Base-by-base conservation (phyloP, 257 asterid genomes). In the Henckelia pumila region DNA sequence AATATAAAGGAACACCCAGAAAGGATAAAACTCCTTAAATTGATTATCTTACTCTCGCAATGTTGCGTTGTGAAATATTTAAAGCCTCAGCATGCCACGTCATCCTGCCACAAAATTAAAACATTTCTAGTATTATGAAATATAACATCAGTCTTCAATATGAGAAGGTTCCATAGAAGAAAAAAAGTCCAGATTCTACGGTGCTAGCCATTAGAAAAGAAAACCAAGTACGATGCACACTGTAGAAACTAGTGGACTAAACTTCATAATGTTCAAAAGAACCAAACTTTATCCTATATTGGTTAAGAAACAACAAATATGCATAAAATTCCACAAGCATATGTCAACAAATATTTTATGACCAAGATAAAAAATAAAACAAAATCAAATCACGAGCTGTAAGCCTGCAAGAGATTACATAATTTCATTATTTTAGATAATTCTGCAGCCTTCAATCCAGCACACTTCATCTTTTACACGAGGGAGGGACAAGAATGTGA, bases 11-110 rank as follows among this genome's bases (percentile, higher is more conserved):
- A 13, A 4, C 53, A 4, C 53, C 20, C 53, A 14, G 20, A 44
- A 44, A 44, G 19, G 8, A 16, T 3, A 33, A 56, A 70, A 61
- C 57, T 25, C 68, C 59, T 59, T 53, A 61, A 32, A 40, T 24
- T 69, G 67, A 66, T 47, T 53, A 59, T 20, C 92, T 88, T 86
- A 91, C 97, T 92, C 98, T 64, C 95, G 85, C 79, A 92, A 76
- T 67, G 83, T 86, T 61, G 98, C 98, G 80, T 92, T 89, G 79
- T 86, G 96, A 79, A 92, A 92, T 79, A 81, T n/a, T 89, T 71
- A 96, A 83, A 74, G 75, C 88, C 79, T 89, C 97, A 47, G 98
- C 98, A 87, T 92, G 97, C 44, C 86, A n/a, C n/a, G n/a, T n/a
- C 98, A 79, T 92, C 98, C 97, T 91, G 85, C 22, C 61, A 44